Percentiles rank a stretch among this genome's conserved stretches.
Evolutionary conservation across 345 rosid genomes (phyloP).

Genomic region (Sisymbrium altissimum): DNA sequence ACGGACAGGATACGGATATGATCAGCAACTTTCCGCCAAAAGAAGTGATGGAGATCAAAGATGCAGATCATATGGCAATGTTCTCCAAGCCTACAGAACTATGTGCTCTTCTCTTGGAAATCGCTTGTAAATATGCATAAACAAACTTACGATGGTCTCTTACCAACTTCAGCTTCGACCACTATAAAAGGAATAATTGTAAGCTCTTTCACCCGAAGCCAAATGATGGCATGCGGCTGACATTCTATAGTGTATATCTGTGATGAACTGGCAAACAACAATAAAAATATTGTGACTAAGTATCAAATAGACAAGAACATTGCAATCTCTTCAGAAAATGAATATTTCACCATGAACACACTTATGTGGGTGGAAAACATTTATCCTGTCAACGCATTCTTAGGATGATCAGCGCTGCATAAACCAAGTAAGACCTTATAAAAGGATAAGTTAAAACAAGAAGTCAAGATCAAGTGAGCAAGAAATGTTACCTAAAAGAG

Average conservation of each 20-base stretch:
- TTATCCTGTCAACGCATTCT: slow-evolving; percentile 62
- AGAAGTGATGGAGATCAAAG: slow-evolving; percentile 35
- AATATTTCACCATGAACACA: slow-evolving; percentile 72
- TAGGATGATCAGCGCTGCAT: slow-evolving; percentile 48
- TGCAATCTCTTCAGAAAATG: slow-evolving; percentile 5
- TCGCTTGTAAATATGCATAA: slow-evolving; percentile 14
- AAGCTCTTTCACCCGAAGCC: slow-evolving; percentile 81
- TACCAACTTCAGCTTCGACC: background rate
- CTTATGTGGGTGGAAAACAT: slow-evolving; percentile 83
- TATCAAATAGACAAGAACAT: slow-evolving; percentile 3
- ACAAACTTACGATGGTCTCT: background rate
- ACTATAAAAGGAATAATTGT: slow-evolving; percentile 42
- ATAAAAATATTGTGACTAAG: slow-evolving; percentile 9
- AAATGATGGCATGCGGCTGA: slow-evolving; percentile 61
- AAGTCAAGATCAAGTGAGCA: slow-evolving; percentile 18
- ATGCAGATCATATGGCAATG: slow-evolving; percentile 43
- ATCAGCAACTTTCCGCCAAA: slow-evolving; percentile 13
- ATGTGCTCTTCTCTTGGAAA: slow-evolving; percentile 6
- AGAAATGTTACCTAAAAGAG: too few relatives aligned
- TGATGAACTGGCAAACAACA: too few relatives aligned
- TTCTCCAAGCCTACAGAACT: slow-evolving; percentile 37
- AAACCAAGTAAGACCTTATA: slow-evolving; percentile 25
- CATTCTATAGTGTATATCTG: too few relatives aligned
- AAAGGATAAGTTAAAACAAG: slow-evolving; percentile 9
- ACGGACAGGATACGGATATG: too few relatives aligned